Base-by-base conservation (phyloP, 208 protist species). In the Crithidia fasciculata region DNA sequence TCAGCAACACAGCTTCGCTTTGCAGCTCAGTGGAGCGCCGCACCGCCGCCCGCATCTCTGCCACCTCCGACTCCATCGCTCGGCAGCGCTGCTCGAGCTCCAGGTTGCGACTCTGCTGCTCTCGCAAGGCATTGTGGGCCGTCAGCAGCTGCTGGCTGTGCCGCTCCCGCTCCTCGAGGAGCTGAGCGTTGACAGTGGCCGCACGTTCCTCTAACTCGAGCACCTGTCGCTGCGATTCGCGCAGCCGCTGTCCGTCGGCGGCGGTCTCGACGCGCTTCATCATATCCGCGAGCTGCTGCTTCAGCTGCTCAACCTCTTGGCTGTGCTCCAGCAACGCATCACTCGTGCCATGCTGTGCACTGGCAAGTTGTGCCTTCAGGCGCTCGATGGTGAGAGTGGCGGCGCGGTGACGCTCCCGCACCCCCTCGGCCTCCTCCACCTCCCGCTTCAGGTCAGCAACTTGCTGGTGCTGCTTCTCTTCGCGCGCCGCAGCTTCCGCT, bases 21-120 rank as follows among this genome's bases (percentile, higher is more conserved):
- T 96, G 91, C 64, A 94, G 74, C 37, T 90, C 87, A 4, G 80
- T 61, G 2, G 87, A 85, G 5, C 86, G 83, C 56, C 87, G 88
- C 68, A 94, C 81, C 8, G 90, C 66, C 1, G 84, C 64, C 16
- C 87, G 91, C 83, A 93, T 88, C 61, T 93, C 80, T 2, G 69
- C 64, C 8, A 91, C 43, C 57, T 94, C 91, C 15, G 78, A 63
- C 60, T 88, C 87, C 69, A 86, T 77, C 15, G 82, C 65, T 28
- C 86, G 86, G 64, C 78, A 79, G 18, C 86, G 91, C 81, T 94
- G 89, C 84, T 92, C 91, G 5, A 94, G 69, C 58, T 91, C 87
- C 19, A 92, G 53, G 43, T 83, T 83, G 52, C 84, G 87, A 15
- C 72, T 78, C 66, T 94, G 88, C 80, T 89, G 86, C 80, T 94